These are phyloP conservation scores for Tetrahymena malaccensis DNA, from an alignment of 73 alveolate species.

Conservation along the genomic window DNA sequence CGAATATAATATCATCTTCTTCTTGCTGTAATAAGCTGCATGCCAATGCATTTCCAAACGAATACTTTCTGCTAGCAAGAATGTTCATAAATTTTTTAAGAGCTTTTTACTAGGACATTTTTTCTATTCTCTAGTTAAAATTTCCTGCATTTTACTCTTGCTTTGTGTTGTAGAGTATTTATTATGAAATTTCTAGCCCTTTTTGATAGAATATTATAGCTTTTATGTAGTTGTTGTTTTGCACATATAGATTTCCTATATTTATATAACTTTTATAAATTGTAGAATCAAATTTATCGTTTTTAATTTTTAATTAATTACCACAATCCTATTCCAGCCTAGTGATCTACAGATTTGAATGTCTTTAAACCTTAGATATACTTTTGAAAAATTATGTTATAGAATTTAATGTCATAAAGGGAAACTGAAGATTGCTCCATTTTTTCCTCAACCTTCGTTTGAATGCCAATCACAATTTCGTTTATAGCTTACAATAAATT, in stretches of 20 bases:
- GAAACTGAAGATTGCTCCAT: background rate
- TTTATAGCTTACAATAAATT: background rate
- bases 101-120: background rate
- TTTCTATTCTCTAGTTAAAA: background rate
- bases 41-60: background rate
- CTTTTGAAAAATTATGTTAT: background rate
- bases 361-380: background rate
- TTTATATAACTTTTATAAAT: background rate
- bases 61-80: background rate
- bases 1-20: background rate
- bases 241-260: background rate
- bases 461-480: background rate
- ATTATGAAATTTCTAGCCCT: background rate
- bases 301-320: background rate
- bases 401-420: background rate
- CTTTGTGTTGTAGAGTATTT: background rate
- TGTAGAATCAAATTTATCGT: background rate
- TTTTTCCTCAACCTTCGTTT: background rate
- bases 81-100: background rate
- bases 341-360: background rate
- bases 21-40: background rate
- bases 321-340: background rate
- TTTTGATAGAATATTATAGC: background rate
- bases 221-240: background rate
- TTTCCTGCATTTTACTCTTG: background rate